phyloP scores from a whole-genome alignment of 1,284 basidiomycete genomes.

The Ganoderma lingzhi region DNA sequence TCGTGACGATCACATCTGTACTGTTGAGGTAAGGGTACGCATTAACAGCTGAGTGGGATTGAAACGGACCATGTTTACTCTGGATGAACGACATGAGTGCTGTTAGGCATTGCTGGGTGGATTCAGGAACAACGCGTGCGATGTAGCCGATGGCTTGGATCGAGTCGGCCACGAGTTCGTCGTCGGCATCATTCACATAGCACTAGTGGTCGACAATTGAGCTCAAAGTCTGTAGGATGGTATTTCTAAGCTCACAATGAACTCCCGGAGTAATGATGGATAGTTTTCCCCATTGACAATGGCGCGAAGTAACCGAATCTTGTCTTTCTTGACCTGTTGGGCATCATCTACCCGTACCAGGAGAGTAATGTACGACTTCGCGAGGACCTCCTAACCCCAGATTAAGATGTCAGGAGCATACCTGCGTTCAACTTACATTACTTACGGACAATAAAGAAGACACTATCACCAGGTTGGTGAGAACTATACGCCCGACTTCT shows the following conservation, averaged over 20 bases:
- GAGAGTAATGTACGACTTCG: conserved; percentile 69
- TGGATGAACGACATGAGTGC: conserved; percentile 83
- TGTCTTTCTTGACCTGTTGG: conserved; percentile 70
- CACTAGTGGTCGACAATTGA: conserved; percentile 55
- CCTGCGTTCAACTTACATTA: conserved; percentile 21
- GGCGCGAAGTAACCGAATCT: conserved; percentile 75
- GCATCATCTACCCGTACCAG: conserved; percentile 75
- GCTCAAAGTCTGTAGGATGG: background rate
- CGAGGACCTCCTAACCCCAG: conserved; percentile 51
- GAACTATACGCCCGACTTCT: conserved; percentile 77
- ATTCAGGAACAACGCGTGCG: conserved; percentile 72
- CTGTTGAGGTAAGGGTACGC: conserved; percentile 1
- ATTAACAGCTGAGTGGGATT: background rate
- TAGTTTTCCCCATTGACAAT: conserved; percentile 76
- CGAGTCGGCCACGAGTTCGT: conserved; percentile 73
- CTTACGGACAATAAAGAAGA: conserved; percentile 70
- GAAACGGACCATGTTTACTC: conserved; percentile 69
- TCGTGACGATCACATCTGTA: conserved; percentile 75
- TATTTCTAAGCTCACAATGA: conserved; percentile 64
- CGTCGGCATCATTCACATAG: conserved; percentile 78
- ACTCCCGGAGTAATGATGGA: conserved; percentile 76
- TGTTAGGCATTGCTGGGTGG: conserved; percentile 74
- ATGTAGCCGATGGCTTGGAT: conserved; percentile 83
- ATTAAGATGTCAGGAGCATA: background rate
- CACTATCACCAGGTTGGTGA: conserved; percentile 75